Evolutionary conservation across 1,284 basidiomycete species (phyloP).

Genomic region (Cerioporus squamosus): DNA sequence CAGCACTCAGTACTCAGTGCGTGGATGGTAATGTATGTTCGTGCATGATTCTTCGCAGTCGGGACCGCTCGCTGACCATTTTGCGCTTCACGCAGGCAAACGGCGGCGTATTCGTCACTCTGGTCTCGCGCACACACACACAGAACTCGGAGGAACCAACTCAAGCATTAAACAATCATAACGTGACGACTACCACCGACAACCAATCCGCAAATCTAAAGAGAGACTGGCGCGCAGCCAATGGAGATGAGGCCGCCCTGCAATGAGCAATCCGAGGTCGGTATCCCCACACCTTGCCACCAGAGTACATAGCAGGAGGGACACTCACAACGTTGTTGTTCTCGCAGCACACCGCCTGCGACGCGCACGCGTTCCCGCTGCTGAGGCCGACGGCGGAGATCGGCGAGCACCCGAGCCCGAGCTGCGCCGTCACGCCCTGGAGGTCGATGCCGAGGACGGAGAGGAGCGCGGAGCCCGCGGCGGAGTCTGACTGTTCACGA

Average conservation of each 20-base stretch:
- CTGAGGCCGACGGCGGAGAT: constrained; percentile 20
- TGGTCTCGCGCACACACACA: not conserved
- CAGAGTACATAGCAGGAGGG: not conserved
- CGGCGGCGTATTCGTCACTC: too few relatives aligned
- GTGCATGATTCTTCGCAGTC: too few relatives aligned
- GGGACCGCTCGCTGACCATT: too few relatives aligned
- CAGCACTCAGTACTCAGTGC: too few relatives aligned
- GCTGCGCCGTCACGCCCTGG: constrained; percentile 9
- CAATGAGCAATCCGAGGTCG: not conserved
- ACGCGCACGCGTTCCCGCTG: constrained; percentile 6
- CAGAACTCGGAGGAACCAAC: not conserved
- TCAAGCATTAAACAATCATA: not conserved
- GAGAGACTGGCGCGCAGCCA: constrained; percentile 12
- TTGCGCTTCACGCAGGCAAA: too few relatives aligned
- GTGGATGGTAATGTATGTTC: too few relatives aligned
- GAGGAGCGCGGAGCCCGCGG: constrained; percentile 8
- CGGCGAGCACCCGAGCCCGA: constrained; percentile 22
- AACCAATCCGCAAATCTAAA: not conserved
- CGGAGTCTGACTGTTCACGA: constrained; percentile 13
- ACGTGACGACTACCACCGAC: not conserved
- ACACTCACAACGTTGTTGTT: constrained; percentile 22
- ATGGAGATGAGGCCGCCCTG: constrained; percentile 10
- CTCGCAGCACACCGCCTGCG: constrained; percentile 22
- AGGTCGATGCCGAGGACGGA: constrained; percentile 11
- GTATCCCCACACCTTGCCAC: not conserved